Base-by-base conservation (phyloP, 1,284 basidiomycete genomes). In the Coniferiporia weirii region DNA sequence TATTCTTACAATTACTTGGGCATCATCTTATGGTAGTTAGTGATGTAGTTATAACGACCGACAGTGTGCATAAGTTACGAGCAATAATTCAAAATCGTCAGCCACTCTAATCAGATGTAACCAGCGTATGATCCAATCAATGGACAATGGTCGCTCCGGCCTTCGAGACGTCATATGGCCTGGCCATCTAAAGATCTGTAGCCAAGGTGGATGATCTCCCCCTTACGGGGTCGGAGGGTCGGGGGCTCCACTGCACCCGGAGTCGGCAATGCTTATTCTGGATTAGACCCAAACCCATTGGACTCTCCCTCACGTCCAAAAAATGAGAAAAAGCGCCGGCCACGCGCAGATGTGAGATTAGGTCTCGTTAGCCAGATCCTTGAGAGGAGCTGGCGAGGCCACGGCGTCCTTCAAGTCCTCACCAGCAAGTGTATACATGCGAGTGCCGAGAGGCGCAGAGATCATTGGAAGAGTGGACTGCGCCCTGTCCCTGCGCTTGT, bases 121-220 rank as follows among this genome's bases (percentile, higher is more conserved):
- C 87, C 73, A 47, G 79, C 80, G 67, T 87, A 91, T 32, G 80
- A 79, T 61, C 87, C 88, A 64, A 93, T 84, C 27, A 93, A 90
- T 0, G 90, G 91, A 51, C 91, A 73, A 67, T 90, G 88, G 68
- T 90, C 87, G 64, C 86, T 89, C 52, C 85, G 78, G n/a, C 85
- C 91, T 68, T 89, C 87, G 36, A 93, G 68, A 52, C 79, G 73
- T 56, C 83, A 77, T 89, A 93, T 93, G 9, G 78, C 84, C 34
- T 76, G 76, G 68, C 93, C 91, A 65, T 91, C 87, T 46, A 93
- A 73, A 17, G 87, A 89, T 64, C 79, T 74, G 68, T 93, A 93
- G 48, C 75, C 75, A 12, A 92, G 69, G 67, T 89, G 90, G 2
- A 83, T 72, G 3, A 91, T 75, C 87, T 65, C 76, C 80, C 40